Evolutionary conservation across 805 yeast species (phyloP).

Genomic region (Wickerhamiella cacticola): DNA sequence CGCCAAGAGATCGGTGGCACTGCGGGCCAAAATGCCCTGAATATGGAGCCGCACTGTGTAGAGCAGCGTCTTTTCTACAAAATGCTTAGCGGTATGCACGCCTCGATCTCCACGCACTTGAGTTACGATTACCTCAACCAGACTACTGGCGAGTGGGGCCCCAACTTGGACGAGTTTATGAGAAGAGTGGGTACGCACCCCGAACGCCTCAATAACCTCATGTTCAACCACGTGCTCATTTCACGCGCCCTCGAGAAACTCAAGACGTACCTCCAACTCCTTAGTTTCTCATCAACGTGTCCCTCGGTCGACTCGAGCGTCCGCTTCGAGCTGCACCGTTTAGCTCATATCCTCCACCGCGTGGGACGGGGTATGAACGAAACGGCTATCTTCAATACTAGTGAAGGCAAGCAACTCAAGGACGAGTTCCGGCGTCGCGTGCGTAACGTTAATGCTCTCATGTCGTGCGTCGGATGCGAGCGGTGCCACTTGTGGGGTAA

Average conservation of each 20-base stretch:
- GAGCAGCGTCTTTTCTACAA: constrained; percentile 85
- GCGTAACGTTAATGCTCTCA: constrained; percentile 77
- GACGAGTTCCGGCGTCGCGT: constrained; percentile 79
- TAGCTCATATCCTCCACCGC: constrained; percentile 28
- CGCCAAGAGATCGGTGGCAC: constrained; percentile 24
- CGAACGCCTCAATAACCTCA: constrained; percentile 79
- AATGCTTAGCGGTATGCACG: constrained; percentile 84
- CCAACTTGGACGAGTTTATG: constrained; percentile 72
- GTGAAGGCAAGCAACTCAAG: constrained; percentile 43
- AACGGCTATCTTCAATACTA: constrained; percentile 34
- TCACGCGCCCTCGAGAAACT: constrained; percentile 68
- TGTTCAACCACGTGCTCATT: constrained; percentile 83
- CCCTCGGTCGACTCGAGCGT: constrained; percentile 35
- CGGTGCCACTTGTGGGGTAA: constrained; percentile 98
- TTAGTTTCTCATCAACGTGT: constrained; percentile 38
- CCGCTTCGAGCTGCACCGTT: constrained; percentile 33
- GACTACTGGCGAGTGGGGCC: constrained; percentile 68
- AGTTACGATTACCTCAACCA: constrained; percentile 69
- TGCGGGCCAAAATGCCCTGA: constrained; percentile 25
- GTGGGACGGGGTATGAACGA: constrained; percentile 38
- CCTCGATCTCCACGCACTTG: constrained; percentile 86
- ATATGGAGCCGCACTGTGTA: constrained; percentile 47
- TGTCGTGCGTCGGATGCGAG: constrained; percentile 99
- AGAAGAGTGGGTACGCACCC: constrained; percentile 80
- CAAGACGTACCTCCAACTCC: constrained; percentile 39